phyloP scores from a whole-genome alignment of 495 filamentous ascomycete species.

The Evernia prunastri region DNA sequence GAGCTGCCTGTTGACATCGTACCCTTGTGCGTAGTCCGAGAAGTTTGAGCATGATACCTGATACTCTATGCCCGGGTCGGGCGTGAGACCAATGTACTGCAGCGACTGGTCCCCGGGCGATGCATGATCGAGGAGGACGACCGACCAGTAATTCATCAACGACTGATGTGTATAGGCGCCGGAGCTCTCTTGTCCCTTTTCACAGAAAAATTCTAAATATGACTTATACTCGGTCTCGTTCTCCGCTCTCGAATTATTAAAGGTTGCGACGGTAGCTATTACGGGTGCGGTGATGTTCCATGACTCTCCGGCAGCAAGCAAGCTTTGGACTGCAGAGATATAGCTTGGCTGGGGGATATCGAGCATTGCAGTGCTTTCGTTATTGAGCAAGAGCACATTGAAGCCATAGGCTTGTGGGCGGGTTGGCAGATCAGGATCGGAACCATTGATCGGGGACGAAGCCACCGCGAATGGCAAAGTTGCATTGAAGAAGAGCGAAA shows the following conservation, averaged over 20 bases:
- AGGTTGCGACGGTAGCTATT: conserved; percentile 14
- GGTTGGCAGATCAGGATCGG: conserved; percentile 14
- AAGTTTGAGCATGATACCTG: conserved; percentile 2
- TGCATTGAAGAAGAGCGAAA: conserved; percentile 23
- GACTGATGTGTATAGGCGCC: conserved; percentile 13
- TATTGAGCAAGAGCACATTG: conserved; percentile 17
- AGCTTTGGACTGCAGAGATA: conserved; percentile 12
- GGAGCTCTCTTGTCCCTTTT: conserved; percentile 1
- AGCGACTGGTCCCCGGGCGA: conserved; percentile 23
- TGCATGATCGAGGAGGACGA: conserved; percentile 14
- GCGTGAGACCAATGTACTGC: conserved; percentile 18
- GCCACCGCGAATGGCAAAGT: conserved; percentile 18
- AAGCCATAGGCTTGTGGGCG: conserved; percentile 17
- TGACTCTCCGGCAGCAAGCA: conserved; percentile 16
- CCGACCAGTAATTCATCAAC: conserved; percentile 12
- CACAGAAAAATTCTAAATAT: conserved; percentile 15
- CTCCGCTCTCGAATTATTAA: conserved; percentile 13
- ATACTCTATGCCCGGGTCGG: conserved; percentile 13
- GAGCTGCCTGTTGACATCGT: conserved; percentile 14
- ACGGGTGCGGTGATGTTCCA: conserved; percentile 16
- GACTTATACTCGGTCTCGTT: too few relatives aligned
- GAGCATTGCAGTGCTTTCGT: conserved; percentile 14
- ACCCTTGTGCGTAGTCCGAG: conserved; percentile 10
- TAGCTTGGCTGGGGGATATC: conserved; percentile 20
- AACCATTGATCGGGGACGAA: not conserved